Conservation (phyloP, 768 basidiomycete species). For the Rossbeevera mucosa region DNA sequence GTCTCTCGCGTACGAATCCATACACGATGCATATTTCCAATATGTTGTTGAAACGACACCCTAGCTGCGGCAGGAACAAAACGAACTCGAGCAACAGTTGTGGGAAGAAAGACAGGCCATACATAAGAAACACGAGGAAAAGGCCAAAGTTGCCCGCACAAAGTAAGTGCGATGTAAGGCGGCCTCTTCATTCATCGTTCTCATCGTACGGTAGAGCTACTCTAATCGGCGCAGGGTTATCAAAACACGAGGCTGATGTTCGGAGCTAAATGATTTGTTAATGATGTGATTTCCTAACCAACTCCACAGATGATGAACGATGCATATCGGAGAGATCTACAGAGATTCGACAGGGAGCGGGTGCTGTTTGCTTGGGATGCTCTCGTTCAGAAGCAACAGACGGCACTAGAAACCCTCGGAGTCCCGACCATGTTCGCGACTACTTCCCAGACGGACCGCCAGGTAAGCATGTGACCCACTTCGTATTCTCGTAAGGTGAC, state of each 20-base stretch:
- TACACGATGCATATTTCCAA: slow-evolving; percentile 1
- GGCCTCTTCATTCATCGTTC: slow-evolving; percentile 2
- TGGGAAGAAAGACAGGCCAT: slow-evolving; percentile 66
- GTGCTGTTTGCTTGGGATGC: slow-evolving; percentile 74
- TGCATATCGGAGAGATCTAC: slow-evolving; percentile 60
- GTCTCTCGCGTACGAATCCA: slow-evolving; percentile 47
- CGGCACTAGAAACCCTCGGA: slow-evolving; percentile 49
- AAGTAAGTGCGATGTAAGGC: slow-evolving; percentile 44
- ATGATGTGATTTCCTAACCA: slow-evolving; percentile 10
- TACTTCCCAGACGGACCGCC: slow-evolving; percentile 41
- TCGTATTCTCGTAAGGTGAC: neutral
- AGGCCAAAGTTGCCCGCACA: slow-evolving; percentile 60
- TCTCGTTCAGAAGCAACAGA: slow-evolving; percentile 67
- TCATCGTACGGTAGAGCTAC: slow-evolving; percentile 44
- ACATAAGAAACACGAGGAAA: slow-evolving; percentile 62
- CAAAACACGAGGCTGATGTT: slow-evolving; percentile 56
- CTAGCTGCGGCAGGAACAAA: slow-evolving; percentile 71
- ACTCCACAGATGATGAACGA: slow-evolving; percentile 59
- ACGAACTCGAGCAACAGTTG: slow-evolving; percentile 59
- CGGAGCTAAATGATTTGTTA: slow-evolving; percentile 12
- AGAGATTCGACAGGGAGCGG: slow-evolving; percentile 64
- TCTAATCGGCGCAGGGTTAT: slow-evolving; percentile 60
- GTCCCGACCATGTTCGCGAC: slow-evolving; percentile 74
- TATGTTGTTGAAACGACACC: slow-evolving; percentile 5
- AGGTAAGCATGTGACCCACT: slow-evolving; percentile 41